Percentiles rank a stretch among this genome's conserved stretches.
phyloP scores from a whole-genome alignment of 257 asterid genomes.

The Marsdenia floribunda region DNA sequence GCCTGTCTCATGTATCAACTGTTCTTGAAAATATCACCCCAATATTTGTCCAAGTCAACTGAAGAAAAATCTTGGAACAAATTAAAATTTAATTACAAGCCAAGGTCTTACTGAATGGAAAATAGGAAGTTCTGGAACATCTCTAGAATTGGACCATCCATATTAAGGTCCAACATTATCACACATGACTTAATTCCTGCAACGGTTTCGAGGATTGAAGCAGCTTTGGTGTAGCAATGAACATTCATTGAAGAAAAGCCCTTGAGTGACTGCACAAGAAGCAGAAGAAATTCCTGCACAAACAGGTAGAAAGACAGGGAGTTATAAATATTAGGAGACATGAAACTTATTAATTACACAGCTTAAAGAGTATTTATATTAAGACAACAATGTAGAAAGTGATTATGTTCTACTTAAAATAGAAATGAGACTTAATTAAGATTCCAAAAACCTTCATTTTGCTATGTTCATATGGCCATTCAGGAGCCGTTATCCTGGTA shows the following conservation, averaged over 20 bases:
- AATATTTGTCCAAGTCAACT: neutral
- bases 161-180: neutral
- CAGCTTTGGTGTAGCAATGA: neutral
- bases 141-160: conserved; percentile 2
- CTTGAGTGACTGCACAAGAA: neutral
- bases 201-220: neutral
- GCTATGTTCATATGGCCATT: neutral
- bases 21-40: neutral
- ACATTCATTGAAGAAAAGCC: neutral
- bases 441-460: conserved; percentile 5
- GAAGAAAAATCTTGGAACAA: neutral
- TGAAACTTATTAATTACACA: neutral
- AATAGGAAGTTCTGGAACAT: neutral
- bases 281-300: neutral
- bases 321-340: neutral
- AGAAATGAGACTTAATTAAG: neutral
- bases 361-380: neutral
- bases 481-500: neutral
- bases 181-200: neutral
- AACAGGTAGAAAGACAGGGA: neutral
- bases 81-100: neutral
- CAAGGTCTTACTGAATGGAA: neutral
- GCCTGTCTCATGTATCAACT: neutral
- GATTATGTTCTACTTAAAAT: neutral
- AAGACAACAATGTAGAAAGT: neutral